A percentile compares a stretch with the other conserved stretches of the same genome.
phyloP scores from a whole-genome alignment of 1,284 basidiomycete genomes.

The Leccinum fallax region DNA sequence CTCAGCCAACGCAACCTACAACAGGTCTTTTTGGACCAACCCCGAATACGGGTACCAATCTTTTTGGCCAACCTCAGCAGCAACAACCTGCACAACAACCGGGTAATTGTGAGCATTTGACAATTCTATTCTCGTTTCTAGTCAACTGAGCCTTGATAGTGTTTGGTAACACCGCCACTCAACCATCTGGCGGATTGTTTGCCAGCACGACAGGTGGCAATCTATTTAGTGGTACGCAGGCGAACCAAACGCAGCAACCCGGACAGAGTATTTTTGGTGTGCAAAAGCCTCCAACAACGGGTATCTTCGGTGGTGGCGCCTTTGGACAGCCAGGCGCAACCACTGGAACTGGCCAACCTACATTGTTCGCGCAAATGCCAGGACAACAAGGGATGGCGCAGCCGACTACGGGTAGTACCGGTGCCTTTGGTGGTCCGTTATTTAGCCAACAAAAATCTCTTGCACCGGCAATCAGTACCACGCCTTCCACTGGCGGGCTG shows the following conservation, averaged over 20 bases:
- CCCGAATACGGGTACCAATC: constrained; percentile 22
- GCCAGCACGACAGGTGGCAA: constrained; percentile 33
- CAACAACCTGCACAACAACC: constrained; percentile 38
- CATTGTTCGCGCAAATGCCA: constrained; percentile 46
- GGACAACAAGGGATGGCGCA: constrained; percentile 40
- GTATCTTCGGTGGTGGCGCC: constrained; percentile 33
- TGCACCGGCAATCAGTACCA: constrained; percentile 36
- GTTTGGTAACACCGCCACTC: constrained; percentile 27
- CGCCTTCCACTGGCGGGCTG: constrained; percentile 44
- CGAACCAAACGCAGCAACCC: constrained; percentile 36
- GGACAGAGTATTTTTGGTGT: constrained; percentile 40
- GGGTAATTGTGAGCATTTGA: constrained; percentile 32
- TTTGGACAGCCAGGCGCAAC: constrained; percentile 39
- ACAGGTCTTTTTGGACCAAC: constrained; percentile 41
- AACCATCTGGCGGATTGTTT: constrained; percentile 37
- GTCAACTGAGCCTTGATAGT: constrained; percentile 23
- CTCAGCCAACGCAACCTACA: constrained; percentile 36
- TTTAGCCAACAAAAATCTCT: constrained; percentile 46
- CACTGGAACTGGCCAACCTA: constrained; percentile 35
- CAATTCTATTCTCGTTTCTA: not conserved
- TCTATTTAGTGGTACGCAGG: constrained; percentile 52
- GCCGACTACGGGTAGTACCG: constrained; percentile 28
- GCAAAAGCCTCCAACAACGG: constrained; percentile 35
- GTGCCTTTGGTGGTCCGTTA: constrained; percentile 41
- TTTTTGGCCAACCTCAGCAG: constrained; percentile 46